Evolutionary conservation across 345 rosid species (phyloP).

Genomic region (Tarenaya hassleriana): DNA sequence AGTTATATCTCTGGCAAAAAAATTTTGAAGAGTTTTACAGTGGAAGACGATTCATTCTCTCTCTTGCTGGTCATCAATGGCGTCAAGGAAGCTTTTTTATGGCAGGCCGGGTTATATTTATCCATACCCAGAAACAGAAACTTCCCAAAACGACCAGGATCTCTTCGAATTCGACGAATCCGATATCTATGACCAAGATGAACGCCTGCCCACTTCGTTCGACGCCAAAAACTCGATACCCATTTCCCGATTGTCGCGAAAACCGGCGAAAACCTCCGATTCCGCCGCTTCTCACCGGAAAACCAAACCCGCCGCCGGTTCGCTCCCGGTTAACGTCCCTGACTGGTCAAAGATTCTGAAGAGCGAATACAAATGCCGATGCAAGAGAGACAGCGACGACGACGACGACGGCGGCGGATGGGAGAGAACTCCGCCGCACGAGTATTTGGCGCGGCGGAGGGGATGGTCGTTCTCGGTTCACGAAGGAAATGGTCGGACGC

Average conservation of each 20-base stretch:
- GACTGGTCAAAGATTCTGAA: constrained; percentile 79
- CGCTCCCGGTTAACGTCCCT: constrained; percentile 64
- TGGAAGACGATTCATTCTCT: too few species aligned
- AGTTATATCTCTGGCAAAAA: too few species aligned
- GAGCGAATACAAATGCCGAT: constrained; percentile 27
- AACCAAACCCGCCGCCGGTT: constrained; percentile 34
- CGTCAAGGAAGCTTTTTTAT: constrained; percentile 40
- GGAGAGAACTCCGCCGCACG: constrained; percentile 47
- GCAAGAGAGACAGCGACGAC: constrained; percentile 14
- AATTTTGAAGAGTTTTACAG: too few species aligned
- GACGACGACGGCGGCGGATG: constrained; percentile 15
- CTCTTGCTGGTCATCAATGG: constrained; percentile 39
- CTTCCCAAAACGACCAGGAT: constrained; percentile 17
- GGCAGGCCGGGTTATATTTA: constrained; percentile 41
- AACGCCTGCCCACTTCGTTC: constrained; percentile 19
- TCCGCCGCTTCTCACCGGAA: constrained; percentile 7
- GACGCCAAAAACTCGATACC: constrained; percentile 34
- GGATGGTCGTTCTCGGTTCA: constrained; percentile 50
- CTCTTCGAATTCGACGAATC: constrained; percentile 58
- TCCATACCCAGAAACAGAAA: constrained; percentile 30
- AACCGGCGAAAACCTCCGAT: constrained; percentile 28
- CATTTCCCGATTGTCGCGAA: constrained; percentile 34
- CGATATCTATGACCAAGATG: constrained; percentile 34
- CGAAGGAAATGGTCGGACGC: constrained; percentile 49
- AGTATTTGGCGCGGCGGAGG: constrained; percentile 48